phyloP scores from a whole-genome alignment of 345 rosid genomes.

The Gossypium raimondii region DNA sequence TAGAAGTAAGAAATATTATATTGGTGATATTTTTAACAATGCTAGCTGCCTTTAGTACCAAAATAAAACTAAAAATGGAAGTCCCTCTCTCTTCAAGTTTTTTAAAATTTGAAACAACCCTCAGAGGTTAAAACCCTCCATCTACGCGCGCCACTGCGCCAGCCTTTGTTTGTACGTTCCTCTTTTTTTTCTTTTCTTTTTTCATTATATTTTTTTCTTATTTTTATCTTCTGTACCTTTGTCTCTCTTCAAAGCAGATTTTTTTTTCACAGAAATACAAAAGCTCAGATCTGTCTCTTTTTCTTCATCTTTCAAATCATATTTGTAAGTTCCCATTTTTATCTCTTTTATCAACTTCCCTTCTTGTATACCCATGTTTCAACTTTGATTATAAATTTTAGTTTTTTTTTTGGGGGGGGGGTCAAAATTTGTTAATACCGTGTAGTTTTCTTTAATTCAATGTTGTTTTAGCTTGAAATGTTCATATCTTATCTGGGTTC shows the following conservation, averaged over 20 bases:
- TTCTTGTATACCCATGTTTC: neutral
- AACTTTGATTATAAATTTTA: neutral
- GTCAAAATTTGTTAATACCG: neutral
- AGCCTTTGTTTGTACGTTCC: neutral
- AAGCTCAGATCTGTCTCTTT: slow-evolving; percentile 17
- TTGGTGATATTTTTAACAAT: no score
- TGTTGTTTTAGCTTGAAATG: no score
- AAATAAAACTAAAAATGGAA: neutral
- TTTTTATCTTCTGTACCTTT: neutral
- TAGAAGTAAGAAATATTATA: no score
- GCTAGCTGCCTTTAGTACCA: no score
- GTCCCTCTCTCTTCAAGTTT: neutral
- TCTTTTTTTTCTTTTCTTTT: neutral
- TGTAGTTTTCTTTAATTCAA: no score
- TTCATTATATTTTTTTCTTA: neutral
- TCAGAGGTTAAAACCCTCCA: neutral
- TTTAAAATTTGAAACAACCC: slow-evolving; percentile 19
- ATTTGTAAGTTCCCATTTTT: slow-evolving; percentile 14
- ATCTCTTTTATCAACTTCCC: neutral
- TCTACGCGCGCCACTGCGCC: slow-evolving; percentile 13
- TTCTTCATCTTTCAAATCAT: neutral
- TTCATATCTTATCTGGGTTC: no score
- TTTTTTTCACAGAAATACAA: neutral
- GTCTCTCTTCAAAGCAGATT: neutral
- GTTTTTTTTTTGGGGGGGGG: neutral